Evolutionary conservation across 73 alveolate species (phyloP).

Genomic region (Paramecium sonneborni): DNA sequence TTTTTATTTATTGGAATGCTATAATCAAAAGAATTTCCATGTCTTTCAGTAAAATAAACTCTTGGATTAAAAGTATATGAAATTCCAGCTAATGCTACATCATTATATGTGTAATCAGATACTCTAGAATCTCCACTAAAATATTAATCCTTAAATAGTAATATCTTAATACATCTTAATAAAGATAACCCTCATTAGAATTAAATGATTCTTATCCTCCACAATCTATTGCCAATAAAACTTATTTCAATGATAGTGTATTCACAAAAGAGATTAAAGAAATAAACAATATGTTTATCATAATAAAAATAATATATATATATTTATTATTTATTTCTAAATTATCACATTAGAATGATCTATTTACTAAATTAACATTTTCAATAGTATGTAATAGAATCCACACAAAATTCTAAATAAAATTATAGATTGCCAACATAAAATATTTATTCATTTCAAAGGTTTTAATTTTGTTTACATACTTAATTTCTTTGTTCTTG

Average conservation of each 20-base stretch:
- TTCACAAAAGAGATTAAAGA: background rate
- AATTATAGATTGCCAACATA: background rate
- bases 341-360: too few relatives aligned
- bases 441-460: background rate
- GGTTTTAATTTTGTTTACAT: background rate
- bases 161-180: background rate
- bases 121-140: conserved; percentile 1
- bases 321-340: background rate
- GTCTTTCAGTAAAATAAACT: conserved; percentile 49
- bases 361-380: too few relatives aligned
- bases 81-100: background rate
- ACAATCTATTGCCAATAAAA: conserved; percentile 39
- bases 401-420: too few relatives aligned
- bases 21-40: conserved; percentile 19
- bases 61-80: background rate
- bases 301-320: background rate
- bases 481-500: background rate
- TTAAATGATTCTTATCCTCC: conserved; percentile 13
- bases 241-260: background rate
- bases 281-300: background rate
- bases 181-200: background rate
- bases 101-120: conserved; percentile 45
- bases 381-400: too few relatives aligned
- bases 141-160: conserved; percentile 26
- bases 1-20: background rate